These are phyloP conservation scores for Senecio squalidus DNA, from an alignment of 140 eudicot species.

Conservation along the genomic window DNA sequence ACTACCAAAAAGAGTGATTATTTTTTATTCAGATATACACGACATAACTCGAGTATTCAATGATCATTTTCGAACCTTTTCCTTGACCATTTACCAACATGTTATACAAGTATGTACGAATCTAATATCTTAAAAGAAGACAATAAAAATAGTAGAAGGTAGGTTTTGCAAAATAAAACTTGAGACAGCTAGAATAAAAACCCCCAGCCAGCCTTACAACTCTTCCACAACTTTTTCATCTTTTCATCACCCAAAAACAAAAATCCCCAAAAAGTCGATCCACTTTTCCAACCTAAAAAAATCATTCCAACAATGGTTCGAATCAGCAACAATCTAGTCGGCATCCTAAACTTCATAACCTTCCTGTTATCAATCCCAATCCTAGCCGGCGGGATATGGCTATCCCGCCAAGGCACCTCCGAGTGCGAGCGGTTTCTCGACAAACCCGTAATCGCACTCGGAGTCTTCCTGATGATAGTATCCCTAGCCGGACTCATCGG, in stretches of 20 bases:
- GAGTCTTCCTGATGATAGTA: conserved; percentile 63
- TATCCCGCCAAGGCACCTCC: conserved; percentile 61
- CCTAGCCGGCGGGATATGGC: conserved; percentile 83
- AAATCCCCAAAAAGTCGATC: conserved; percentile 22
- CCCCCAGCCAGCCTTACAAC: neutral
- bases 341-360: conserved; percentile 63
- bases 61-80: no score
- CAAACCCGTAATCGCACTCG: conserved; percentile 64
- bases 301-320: conserved; percentile 36
- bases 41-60: no score
- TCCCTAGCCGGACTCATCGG: conserved; percentile 90
- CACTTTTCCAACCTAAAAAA: conserved; percentile 10
- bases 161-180: no score
- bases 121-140: no score
- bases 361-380: conserved; percentile 77
- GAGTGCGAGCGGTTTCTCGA: conserved; percentile 87
- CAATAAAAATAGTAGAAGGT: neutral
- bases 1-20: no score
- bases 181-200: no score
- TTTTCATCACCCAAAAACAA: neutral
- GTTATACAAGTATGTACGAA: no score
- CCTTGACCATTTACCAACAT: no score
- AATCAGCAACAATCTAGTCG: conserved; percentile 64
- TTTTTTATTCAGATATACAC: no score
- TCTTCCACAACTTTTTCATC: conserved; percentile 5